Evolutionary conservation across 345 rosid genomes (phyloP).

Genomic region (Dipteronia sinensis): DNA sequence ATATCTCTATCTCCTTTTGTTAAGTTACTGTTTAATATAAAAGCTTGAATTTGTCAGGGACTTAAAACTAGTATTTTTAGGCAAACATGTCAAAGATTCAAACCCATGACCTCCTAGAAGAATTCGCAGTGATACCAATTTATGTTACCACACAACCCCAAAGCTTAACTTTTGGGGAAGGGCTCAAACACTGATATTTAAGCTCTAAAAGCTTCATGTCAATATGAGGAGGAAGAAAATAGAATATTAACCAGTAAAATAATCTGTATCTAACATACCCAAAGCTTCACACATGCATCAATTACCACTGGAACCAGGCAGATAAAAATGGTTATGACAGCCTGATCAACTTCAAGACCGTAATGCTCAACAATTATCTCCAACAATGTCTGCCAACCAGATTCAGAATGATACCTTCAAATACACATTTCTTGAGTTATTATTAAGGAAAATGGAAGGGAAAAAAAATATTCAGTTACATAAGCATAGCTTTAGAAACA

Average conservation of each 20-base stretch:
- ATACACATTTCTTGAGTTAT: not conserved
- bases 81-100: no score
- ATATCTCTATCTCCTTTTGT: no score
- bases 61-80: no score
- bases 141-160: no score
- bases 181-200: no score
- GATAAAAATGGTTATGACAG: conserved; percentile 68
- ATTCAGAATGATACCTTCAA: conserved; percentile 89
- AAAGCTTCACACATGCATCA: conserved; percentile 86
- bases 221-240: not conserved
- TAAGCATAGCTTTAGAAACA: not conserved
- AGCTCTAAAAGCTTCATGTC: not conserved
- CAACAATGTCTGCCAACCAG: conserved; percentile 83
- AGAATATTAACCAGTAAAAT: not conserved
- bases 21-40: no score
- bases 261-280: conserved; percentile 57
- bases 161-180: no score
- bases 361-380: conserved; percentile 84
- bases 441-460: not conserved
- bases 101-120: no score
- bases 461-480: not conserved
- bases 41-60: no score
- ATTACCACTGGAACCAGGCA: conserved; percentile 70
- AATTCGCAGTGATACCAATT: no score
- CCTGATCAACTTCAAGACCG: conserved; percentile 70